These are phyloP conservation scores for Claviceps capensis DNA, from an alignment of 2,329 filamentous ascomycete genomes.

Conservation along the genomic window DNA sequence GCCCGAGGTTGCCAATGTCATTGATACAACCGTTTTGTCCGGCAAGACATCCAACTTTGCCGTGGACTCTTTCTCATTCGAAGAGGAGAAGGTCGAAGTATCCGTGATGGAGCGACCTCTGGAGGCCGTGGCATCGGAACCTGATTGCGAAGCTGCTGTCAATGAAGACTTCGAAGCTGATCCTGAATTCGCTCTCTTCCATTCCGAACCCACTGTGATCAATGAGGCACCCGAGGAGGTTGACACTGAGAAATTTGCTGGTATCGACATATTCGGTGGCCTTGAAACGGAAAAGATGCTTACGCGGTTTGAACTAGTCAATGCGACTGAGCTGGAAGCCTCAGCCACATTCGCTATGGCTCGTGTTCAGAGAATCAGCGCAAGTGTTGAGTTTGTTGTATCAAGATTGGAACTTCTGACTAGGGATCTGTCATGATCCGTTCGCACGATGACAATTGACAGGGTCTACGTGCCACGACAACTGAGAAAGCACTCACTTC, in stretches of 20 bases:
- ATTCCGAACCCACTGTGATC: conserved; percentile 23
- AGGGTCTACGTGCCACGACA: neutral
- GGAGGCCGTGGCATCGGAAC: conserved; percentile 19
- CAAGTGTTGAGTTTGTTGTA: conserved; percentile 20
- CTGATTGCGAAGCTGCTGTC: conserved; percentile 14
- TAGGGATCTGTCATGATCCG: conserved; percentile 16
- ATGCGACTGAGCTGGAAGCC: conserved; percentile 36
- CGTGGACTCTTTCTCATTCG: conserved; percentile 27
- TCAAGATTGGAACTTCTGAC: conserved; percentile 26
- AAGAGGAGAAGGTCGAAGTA: conserved; percentile 43
- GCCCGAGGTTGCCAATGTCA: conserved; percentile 45
- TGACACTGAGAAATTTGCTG: conserved; percentile 27
- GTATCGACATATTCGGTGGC: conserved; percentile 34
- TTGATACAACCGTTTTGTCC: conserved; percentile 50
- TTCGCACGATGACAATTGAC: neutral
- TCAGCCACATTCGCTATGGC: conserved; percentile 31
- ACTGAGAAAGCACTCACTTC: neutral
- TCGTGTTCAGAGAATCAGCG: conserved; percentile 36
- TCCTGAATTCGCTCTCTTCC: conserved; percentile 47
- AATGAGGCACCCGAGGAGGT: conserved; percentile 22
- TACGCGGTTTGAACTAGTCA: conserved; percentile 49
- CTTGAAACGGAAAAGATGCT: conserved; percentile 51
- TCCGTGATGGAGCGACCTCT: conserved; percentile 36
- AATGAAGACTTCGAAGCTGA: conserved; percentile 50
- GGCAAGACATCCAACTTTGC: conserved; percentile 53